These are phyloP conservation scores for Monosporozyma yasuniensis DNA, from an alignment of 805 yeast genomes.

Conservation along the genomic window DNA sequence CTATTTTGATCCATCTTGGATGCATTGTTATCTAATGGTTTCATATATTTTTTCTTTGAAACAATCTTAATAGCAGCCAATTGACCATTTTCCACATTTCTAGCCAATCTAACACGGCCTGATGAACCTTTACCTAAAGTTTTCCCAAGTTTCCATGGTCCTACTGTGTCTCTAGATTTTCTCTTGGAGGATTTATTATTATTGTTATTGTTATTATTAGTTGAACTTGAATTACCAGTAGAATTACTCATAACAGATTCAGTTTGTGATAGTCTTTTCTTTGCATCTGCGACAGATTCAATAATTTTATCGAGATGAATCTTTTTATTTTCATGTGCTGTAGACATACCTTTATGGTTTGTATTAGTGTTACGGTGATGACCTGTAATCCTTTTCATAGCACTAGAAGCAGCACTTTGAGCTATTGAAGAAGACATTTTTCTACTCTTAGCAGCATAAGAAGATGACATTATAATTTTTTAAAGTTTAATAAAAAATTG, in stretches of 20 bases:
- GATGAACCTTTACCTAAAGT: slow-evolving; percentile 79
- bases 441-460: slow-evolving; percentile 4
- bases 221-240: background rate
- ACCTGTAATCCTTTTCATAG: slow-evolving; percentile 13
- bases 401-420: slow-evolving; percentile 23
- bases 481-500: background rate
- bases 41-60: slow-evolving; percentile 41
- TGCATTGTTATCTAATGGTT: slow-evolving; percentile 7
- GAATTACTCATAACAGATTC: slow-evolving; percentile 18
- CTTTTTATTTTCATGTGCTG: background rate
- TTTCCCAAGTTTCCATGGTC: slow-evolving; percentile 77
- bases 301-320: slow-evolving; percentile 25
- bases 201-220: background rate
- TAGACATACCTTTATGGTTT: background rate
- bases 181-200: slow-evolving; percentile 22
- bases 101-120: slow-evolving; percentile 69
- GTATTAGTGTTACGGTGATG: background rate
- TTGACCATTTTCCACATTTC: slow-evolving; percentile 59
- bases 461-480: background rate
- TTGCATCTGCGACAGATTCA: slow-evolving; percentile 30
- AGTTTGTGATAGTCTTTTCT: slow-evolving; percentile 27
- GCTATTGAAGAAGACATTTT: slow-evolving; percentile 15
- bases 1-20: slow-evolving; percentile 7
- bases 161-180: slow-evolving; percentile 40
- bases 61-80: slow-evolving; percentile 79